Percentiles rank a stretch among this genome's conserved stretches.
Conservation (phyloP, 139 green algal genomes). For the Chlamydomonas asymmetrica region DNA sequence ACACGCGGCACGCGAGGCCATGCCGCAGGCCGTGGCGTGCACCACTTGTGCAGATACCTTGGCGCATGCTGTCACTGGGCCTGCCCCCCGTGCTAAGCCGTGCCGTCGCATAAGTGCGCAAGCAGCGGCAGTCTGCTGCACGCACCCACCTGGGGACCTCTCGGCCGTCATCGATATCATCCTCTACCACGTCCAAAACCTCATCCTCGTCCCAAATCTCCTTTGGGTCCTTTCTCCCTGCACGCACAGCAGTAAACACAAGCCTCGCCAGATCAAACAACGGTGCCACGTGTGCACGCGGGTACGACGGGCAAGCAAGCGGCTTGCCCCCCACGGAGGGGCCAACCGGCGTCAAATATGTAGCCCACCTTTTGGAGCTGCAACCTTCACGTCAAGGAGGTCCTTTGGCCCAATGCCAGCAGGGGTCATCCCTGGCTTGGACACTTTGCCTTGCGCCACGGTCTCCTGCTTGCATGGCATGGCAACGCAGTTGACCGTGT, state of each 20-base stretch:
- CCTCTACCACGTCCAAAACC: conserved; percentile 45
- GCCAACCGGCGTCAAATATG: background rate
- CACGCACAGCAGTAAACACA: too few relatives aligned
- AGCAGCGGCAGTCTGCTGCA: background rate
- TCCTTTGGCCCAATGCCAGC: conserved; percentile 51
- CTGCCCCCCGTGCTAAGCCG: background rate
- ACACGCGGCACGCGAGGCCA: too few relatives aligned
- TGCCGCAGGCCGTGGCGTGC: too few relatives aligned
- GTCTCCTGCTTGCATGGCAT: background rate
- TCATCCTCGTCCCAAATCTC: conserved; percentile 60
- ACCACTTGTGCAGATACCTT: background rate
- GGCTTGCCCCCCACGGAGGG: background rate
- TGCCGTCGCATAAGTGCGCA: background rate
- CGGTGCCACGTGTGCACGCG: too few relatives aligned
- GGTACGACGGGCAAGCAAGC: too few relatives aligned
- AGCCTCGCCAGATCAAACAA: too few relatives aligned
- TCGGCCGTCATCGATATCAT: conserved; percentile 55
- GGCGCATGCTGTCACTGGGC: background rate
- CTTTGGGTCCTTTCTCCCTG: conserved; percentile 50
- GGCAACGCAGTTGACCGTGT: too few relatives aligned
- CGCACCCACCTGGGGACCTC: conserved; percentile 45
- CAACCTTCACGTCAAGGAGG: conserved; percentile 53
- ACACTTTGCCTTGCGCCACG: conserved; percentile 1
- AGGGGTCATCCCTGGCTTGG: conserved; percentile 25
- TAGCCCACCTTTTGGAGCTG: conserved; percentile 44